Evolutionary conservation across 2,329 filamentous ascomycete genomes (phyloP).

Genomic region (Epichloe gansuensis): DNA sequence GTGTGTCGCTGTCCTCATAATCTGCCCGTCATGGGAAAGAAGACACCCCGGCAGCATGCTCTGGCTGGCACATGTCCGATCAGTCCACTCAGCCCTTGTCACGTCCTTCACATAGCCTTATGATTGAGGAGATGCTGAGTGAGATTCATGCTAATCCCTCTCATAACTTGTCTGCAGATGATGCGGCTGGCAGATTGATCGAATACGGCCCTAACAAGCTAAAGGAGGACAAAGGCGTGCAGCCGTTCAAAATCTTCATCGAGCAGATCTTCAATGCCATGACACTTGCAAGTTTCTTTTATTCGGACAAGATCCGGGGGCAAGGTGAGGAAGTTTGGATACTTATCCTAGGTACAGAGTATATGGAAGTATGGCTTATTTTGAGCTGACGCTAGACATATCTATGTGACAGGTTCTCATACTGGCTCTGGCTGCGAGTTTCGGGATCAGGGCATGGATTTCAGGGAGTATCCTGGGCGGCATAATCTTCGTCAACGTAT

Average conservation of each 20-base stretch:
- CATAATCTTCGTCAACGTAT: slow-evolving; percentile 24
- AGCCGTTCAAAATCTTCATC: slow-evolving; percentile 43
- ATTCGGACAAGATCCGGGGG: neutral
- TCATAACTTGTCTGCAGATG: slow-evolving; percentile 38
- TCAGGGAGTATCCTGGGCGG: slow-evolving; percentile 36
- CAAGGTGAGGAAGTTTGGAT: too few relatives aligned
- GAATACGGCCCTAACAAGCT: slow-evolving; percentile 49
- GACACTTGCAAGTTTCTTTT: slow-evolving; percentile 29
- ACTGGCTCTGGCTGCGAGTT: slow-evolving; percentile 44
- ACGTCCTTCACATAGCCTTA: slow-evolving; percentile 44
- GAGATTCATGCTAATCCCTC: slow-evolving; percentile 41
- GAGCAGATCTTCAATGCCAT: slow-evolving; percentile 47
- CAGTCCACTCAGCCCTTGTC: slow-evolving; percentile 31
- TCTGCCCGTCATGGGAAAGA: neutral
- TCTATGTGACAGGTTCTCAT: slow-evolving; percentile 31
- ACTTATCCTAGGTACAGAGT: neutral
- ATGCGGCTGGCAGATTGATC: slow-evolving; percentile 38
- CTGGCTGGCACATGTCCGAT: slow-evolving; percentile 17
- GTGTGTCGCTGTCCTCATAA: neutral
- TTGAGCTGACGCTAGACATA: neutral
- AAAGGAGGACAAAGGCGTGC: slow-evolving; percentile 33
- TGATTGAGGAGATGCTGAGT: slow-evolving; percentile 32
- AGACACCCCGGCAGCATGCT: neutral
- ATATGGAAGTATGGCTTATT: neutral
- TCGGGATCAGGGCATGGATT: slow-evolving; percentile 37